A percentile compares a stretch with the other conserved stretches of the same genome.
These are phyloP conservation scores for Fusarium multiceps DNA, from an alignment of 2,329 filamentous ascomycete species.

Conservation along the genomic window DNA sequence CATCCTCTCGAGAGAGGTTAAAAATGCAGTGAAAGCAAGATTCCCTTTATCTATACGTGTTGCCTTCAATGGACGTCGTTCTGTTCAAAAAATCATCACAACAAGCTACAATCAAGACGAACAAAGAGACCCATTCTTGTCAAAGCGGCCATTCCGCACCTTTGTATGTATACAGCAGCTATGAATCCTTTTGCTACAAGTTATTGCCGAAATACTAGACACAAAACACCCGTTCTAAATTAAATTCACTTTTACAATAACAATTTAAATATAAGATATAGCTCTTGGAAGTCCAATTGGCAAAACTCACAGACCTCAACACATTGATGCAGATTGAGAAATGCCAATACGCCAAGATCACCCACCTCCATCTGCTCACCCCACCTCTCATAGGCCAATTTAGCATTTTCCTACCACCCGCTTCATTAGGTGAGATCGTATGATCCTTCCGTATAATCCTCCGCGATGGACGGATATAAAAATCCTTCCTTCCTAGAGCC, in stretches of 20 bases:
- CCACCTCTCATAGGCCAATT: neutral
- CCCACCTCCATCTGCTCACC: neutral
- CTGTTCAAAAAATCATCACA: rapidly evolving
- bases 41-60: rapidly evolving
- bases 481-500: no score
- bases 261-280: no score
- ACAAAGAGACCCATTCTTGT: rapidly evolving
- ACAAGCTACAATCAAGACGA: neutral
- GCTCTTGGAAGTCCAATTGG: no score
- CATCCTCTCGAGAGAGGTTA: neutral
- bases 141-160: neutral
- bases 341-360: neutral
- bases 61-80: neutral
- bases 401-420: neutral
- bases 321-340: neutral
- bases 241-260: no score
- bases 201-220: no score
- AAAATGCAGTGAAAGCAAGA: neutral
- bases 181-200: neutral
- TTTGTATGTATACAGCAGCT: rapidly evolving
- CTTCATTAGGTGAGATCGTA: neutral
- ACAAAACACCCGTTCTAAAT: no score
- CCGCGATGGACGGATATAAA: no score
- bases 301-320: no score
- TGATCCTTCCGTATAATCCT: neutral